Evolutionary conservation across 2,329 filamentous ascomycete species (phyloP).

Genomic region (Rhexocercosporidium sp.): DNA sequence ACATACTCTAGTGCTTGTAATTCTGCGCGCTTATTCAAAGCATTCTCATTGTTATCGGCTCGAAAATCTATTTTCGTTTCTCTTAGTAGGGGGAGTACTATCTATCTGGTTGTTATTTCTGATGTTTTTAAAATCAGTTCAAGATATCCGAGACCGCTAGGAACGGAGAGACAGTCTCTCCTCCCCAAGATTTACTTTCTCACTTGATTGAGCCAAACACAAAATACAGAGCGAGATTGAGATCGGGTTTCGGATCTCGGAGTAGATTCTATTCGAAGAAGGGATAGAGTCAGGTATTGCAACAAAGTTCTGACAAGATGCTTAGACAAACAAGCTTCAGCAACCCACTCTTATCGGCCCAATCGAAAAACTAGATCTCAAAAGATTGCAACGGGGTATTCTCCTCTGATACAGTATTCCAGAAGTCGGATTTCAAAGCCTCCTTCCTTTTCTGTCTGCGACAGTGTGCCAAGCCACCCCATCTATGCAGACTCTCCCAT

Average conservation of each 20-base stretch:
- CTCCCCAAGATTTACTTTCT: no score
- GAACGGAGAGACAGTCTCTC: no score
- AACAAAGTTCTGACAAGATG: neutral
- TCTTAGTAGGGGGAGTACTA: no score
- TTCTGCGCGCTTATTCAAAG: neutral
- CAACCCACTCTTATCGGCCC: neutral
- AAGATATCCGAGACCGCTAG: neutral
- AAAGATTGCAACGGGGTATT: neutral
- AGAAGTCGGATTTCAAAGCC: neutral
- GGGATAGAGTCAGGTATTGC: neutral
- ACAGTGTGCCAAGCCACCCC: slow-evolving; percentile 2
- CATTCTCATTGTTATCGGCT: no score
- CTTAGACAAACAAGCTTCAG: slow-evolving; percentile 6
- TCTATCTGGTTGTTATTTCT: no score
- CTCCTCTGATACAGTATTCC: neutral
- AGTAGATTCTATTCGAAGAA: neutral
- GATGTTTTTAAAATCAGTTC: no score
- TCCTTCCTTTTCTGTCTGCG: neutral
- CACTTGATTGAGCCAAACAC: no score
- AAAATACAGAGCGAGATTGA: neutral
- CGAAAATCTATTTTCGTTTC: no score
- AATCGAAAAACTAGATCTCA: neutral
- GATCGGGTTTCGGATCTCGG: neutral
- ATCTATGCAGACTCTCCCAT: slow-evolving; percentile 13
- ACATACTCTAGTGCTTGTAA: neutral